A percentile compares a stretch with the other conserved stretches of the same genome.
Evolutionary conservation across 768 basidiomycete genomes (phyloP).

Genomic region (Termitomyces sp.): DNA sequence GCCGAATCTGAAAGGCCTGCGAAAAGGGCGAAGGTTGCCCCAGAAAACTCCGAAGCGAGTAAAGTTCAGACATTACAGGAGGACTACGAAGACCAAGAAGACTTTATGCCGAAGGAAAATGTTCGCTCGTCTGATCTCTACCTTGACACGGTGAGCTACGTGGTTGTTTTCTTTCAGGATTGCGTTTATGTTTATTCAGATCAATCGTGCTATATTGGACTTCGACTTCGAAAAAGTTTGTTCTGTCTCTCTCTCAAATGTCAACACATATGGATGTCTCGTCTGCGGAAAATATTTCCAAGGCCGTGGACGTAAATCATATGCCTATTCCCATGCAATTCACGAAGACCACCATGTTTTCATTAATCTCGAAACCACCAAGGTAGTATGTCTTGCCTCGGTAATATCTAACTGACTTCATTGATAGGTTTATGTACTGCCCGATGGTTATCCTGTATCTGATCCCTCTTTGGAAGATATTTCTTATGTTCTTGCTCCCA

Average conservation of each 20-base stretch:
- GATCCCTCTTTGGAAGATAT: conserved; percentile 98
- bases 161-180: conserved; percentile 11
- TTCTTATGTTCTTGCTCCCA: conserved; percentile 81
- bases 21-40: conserved; percentile 28
- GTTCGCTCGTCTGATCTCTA: conserved; percentile 79
- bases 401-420: conserved; percentile 13
- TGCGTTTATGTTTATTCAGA: conserved; percentile 42
- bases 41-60: neutral
- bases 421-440: conserved; percentile 88
- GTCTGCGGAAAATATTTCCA: conserved; percentile 99
- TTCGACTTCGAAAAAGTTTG: conserved; percentile 99
- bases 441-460: conserved; percentile 94
- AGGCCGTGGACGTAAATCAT: conserved; percentile 89
- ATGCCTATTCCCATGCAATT: conserved; percentile 96
- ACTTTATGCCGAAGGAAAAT: conserved; percentile 26
- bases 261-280: conserved; percentile 96
- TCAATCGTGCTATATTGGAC: conserved; percentile 87
- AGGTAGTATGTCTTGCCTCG: conserved; percentile 45
- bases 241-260: conserved; percentile 93
- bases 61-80: conserved; percentile 10
- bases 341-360: conserved; percentile 99
- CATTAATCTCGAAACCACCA: conserved; percentile 91
- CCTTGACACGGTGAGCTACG: conserved; percentile 78
- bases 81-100: conserved; percentile 33
- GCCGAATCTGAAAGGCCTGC: conserved; percentile 28